Evolutionary conservation across 306 rosid species (phyloP).

Genomic region (Elaeagnus macrophylla): DNA sequence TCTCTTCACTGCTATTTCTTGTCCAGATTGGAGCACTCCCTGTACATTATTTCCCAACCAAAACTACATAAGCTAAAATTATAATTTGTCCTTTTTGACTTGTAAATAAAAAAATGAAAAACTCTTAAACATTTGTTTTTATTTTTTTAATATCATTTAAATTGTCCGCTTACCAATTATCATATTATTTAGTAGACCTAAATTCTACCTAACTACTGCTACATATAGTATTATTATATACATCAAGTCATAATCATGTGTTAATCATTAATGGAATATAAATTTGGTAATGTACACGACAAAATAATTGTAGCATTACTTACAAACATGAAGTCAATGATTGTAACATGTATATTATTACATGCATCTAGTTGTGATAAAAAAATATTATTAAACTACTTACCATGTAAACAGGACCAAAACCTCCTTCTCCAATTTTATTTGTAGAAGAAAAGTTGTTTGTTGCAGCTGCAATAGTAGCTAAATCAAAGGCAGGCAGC

Average conservation of each 20-base stretch:
- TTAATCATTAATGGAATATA: no score
- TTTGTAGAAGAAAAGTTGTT: slow-evolving; percentile 5
- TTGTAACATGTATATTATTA: not conserved
- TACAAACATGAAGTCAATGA: not conserved
- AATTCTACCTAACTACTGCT: not conserved
- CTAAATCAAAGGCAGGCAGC: slow-evolving; percentile 6
- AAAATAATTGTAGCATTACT: not conserved
- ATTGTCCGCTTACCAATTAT: no score
- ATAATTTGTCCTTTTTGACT: no score
- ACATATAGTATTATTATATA: no score
- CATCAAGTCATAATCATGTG: no score
- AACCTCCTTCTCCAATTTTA: slow-evolving; percentile 15
- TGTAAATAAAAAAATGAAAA: no score
- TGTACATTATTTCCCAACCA: not conserved
- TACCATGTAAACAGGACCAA: slow-evolving; percentile 14
- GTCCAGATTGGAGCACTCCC: slow-evolving; percentile 8
- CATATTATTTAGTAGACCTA: no score
- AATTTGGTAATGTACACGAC: not conserved
- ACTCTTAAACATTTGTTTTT: no score
- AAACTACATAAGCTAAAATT: no score
- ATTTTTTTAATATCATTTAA: no score
- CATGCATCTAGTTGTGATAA: not conserved
- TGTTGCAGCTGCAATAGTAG: slow-evolving; percentile 6
- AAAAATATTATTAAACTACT: not conserved
- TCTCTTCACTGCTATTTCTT: slow-evolving; percentile 32